These are phyloP conservation scores for Cardiosporidium cionae DNA, from an alignment of 169 alveolate genomes.

Conservation along the genomic window DNA sequence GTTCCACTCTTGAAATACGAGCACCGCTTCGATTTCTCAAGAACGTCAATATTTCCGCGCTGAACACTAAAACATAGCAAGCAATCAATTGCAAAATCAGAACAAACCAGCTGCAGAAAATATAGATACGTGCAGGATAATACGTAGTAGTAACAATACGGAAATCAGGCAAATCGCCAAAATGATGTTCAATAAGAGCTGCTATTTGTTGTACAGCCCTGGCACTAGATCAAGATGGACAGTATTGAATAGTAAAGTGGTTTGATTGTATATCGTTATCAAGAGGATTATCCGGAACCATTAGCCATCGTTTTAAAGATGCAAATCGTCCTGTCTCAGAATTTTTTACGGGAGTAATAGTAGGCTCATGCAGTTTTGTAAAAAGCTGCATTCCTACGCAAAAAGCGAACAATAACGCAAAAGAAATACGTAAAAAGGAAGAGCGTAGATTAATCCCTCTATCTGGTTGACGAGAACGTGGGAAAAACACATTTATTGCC, in stretches of 20 bases:
- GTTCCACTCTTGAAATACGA: background rate
- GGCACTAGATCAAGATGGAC: slow-evolving; percentile 18
- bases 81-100: background rate
- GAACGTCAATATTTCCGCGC: background rate
- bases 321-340: no score
- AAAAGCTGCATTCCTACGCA: no score
- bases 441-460: no score
- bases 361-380: no score
- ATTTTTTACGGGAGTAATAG: no score
- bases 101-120: slow-evolving; percentile 4
- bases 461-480: no score
- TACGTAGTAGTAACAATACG: slow-evolving; percentile 3
- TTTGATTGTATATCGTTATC: background rate
- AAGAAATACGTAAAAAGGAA: no score
- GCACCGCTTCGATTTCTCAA: slow-evolving; percentile 1
- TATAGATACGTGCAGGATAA: background rate
- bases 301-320: no score
- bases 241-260: slow-evolving; percentile 22
- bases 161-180: background rate
- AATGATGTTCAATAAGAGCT: background rate
- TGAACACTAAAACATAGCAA: background rate
- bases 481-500: no score
- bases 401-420: no score
- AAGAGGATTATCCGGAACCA: slow-evolving; percentile 22
- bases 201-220: slow-evolving; percentile 21